These are phyloP conservation scores for Coemansia sp. DNA, from an alignment of 192 early-diverging fungal genomes.

Conservation along the genomic window DNA sequence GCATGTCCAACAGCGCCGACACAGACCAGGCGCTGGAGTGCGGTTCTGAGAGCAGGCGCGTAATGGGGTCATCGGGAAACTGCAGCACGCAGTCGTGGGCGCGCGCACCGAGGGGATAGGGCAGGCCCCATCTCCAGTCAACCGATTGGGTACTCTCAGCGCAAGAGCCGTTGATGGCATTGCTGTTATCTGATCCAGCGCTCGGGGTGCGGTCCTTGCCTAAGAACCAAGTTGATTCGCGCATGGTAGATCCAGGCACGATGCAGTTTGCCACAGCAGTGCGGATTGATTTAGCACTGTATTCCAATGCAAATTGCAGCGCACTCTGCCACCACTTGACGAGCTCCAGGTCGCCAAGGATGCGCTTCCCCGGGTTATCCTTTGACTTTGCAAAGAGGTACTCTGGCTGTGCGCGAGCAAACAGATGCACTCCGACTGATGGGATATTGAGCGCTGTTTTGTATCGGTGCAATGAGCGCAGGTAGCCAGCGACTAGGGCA, in stretches of 20 bases:
- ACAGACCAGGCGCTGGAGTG: slow-evolving; percentile 53
- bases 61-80: slow-evolving; percentile 56
- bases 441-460: slow-evolving; percentile 8
- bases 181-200: neutral
- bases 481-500: slow-evolving; percentile 42
- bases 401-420: slow-evolving; percentile 85
- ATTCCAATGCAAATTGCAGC: slow-evolving; percentile 22
- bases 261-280: slow-evolving; percentile 27
- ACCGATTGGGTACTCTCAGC: neutral
- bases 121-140: slow-evolving; percentile 47
- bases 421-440: slow-evolving; percentile 59
- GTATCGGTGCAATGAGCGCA: slow-evolving; percentile 36
- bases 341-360: slow-evolving; percentile 65
- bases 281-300: neutral
- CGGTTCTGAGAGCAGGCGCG: slow-evolving; percentile 41
- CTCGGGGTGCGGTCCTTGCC: neutral
- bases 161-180: neutral
- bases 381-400: slow-evolving; percentile 80
- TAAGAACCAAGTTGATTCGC: slow-evolving; percentile 25
- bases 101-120: slow-evolving; percentile 16
- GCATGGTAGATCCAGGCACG: slow-evolving; percentile 33
- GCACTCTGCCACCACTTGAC: slow-evolving; percentile 79
- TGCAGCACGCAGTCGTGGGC: slow-evolving; percentile 51
- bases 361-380: slow-evolving; percentile 65
- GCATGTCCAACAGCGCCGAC: slow-evolving; percentile 65